These are phyloP conservation scores for Strigomonas culicis DNA, from an alignment of 208 protist genomes.

Conservation along the genomic window DNA sequence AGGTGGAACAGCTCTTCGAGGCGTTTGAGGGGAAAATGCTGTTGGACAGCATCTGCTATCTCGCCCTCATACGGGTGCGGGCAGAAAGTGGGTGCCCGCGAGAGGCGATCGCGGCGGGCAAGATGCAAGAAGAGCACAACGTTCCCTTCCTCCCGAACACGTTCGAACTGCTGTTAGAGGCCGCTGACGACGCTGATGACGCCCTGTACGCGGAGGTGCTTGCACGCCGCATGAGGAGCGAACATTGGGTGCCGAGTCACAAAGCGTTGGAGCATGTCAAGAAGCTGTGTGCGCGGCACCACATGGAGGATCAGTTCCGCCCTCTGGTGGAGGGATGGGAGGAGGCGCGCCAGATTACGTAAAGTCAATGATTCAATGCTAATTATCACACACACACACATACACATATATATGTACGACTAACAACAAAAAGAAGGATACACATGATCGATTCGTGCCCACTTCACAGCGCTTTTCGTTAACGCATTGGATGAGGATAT, in stretches of 20 bases:
- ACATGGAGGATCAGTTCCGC: background rate
- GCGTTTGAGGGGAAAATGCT: constrained; percentile 49
- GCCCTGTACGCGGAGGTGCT: constrained; percentile 44
- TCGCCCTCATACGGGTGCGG: constrained; percentile 59
- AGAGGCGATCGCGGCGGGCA: constrained; percentile 45
- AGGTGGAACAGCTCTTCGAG: constrained; percentile 54
- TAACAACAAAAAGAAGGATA: background rate
- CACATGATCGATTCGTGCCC: too few species aligned
- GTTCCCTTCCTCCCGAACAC: constrained; percentile 72
- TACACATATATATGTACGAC: background rate
- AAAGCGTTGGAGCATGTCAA: background rate
- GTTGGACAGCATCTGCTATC: constrained; percentile 76
- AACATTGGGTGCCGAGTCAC: constrained; percentile 43
- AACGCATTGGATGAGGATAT: too few species aligned
- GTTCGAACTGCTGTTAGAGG: constrained; percentile 58
- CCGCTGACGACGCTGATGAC: constrained; percentile 39
- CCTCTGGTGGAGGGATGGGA: background rate
- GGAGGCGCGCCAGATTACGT: background rate
- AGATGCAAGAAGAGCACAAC: constrained; percentile 41
- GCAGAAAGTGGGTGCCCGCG: constrained; percentile 29
- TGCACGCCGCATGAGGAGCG: constrained; percentile 46
- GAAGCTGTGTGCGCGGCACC: background rate
- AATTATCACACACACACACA: background rate
- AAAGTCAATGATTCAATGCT: background rate
- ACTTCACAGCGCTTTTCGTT: too few species aligned